These are phyloP conservation scores for Fusarium aywerte DNA, from an alignment of 2,329 filamentous ascomycete species.

Conservation along the genomic window DNA sequence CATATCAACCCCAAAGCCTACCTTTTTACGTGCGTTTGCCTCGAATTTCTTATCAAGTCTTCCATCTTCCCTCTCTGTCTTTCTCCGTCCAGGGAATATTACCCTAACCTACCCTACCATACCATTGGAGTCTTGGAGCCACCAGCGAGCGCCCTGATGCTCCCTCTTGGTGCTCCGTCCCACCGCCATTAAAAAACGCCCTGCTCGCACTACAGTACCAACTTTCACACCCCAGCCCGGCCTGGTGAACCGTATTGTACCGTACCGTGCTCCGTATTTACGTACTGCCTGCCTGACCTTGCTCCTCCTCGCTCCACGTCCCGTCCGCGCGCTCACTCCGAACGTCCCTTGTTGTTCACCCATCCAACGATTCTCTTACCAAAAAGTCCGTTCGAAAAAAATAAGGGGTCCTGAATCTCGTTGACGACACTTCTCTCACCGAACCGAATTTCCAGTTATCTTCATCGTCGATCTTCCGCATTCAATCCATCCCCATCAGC, in stretches of 20 bases:
- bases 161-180: conserved; percentile 38
- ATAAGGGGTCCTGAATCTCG: conserved; percentile 39
- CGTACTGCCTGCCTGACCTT: conserved; percentile 19
- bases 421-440: conserved; percentile 23
- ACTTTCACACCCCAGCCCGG: conserved; percentile 11
- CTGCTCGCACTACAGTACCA: conserved; percentile 15
- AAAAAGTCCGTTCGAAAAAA: conserved; percentile 39
- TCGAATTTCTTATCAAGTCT: conserved; percentile 41
- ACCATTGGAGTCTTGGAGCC: conserved; percentile 27
- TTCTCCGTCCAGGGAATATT: conserved; percentile 13
- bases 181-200: conserved; percentile 44
- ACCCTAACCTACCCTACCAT: not conserved
- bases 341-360: conserved; percentile 41
- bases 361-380: conserved; percentile 35
- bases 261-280: conserved; percentile 39
- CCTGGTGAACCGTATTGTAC: conserved; percentile 28
- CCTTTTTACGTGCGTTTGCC: conserved; percentile 19
- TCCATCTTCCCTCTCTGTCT: conserved; percentile 7
- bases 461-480: not conserved
- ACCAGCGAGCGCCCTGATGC: conserved; percentile 5
- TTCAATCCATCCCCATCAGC: conserved; percentile 10
- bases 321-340: conserved; percentile 34
- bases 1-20: conserved; percentile 16
- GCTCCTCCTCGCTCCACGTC: conserved; percentile 35
- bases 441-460: conserved; percentile 18